These are phyloP conservation scores for Boletus rex-veris DNA, from an alignment of 768 basidiomycete genomes.

Conservation along the genomic window DNA sequence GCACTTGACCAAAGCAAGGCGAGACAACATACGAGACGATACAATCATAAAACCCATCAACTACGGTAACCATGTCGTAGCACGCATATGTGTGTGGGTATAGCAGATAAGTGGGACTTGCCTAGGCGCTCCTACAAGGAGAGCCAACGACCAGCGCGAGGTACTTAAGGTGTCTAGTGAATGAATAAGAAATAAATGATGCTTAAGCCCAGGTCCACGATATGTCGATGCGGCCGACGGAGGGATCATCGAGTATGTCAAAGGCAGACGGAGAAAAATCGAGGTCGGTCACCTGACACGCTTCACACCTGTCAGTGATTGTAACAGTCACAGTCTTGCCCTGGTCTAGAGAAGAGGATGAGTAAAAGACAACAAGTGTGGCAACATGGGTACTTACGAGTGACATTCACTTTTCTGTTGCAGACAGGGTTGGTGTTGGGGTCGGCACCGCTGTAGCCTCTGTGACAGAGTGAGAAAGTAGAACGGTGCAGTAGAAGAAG, in stretches of 20 bases:
- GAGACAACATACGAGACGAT: conserved; percentile 7
- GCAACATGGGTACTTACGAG: conserved; percentile 41
- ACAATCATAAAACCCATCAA: conserved; percentile 25
- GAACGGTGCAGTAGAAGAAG: not conserved
- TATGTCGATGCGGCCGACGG: conserved; percentile 53
- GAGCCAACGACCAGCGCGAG: conserved; percentile 21
- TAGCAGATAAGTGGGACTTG: conserved; percentile 7
- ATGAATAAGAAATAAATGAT: conserved; percentile 29
- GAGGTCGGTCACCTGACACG: conserved; percentile 48
- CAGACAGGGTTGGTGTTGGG: conserved; percentile 80
- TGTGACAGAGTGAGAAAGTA: conserved; percentile 23
- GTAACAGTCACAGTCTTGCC: conserved; percentile 48
- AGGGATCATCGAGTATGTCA: conserved; percentile 37
- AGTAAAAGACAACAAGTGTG: not conserved
- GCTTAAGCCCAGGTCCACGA: conserved; percentile 46
- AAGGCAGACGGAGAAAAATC: conserved; percentile 67
- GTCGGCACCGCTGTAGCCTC: conserved; percentile 54
- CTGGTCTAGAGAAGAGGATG: conserved; percentile 38
- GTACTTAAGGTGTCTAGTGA: conserved; percentile 9
- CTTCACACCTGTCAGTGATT: conserved; percentile 62
- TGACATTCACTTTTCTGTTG: conserved; percentile 38
- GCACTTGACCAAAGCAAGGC: conserved; percentile 37
- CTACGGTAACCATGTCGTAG: conserved; percentile 26
- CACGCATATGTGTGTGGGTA: conserved; percentile 23
- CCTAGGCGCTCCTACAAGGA: conserved; percentile 28